These are phyloP conservation scores for Tetradesmus obliquus DNA, from an alignment of 139 green algal genomes.

Conservation along the genomic window DNA sequence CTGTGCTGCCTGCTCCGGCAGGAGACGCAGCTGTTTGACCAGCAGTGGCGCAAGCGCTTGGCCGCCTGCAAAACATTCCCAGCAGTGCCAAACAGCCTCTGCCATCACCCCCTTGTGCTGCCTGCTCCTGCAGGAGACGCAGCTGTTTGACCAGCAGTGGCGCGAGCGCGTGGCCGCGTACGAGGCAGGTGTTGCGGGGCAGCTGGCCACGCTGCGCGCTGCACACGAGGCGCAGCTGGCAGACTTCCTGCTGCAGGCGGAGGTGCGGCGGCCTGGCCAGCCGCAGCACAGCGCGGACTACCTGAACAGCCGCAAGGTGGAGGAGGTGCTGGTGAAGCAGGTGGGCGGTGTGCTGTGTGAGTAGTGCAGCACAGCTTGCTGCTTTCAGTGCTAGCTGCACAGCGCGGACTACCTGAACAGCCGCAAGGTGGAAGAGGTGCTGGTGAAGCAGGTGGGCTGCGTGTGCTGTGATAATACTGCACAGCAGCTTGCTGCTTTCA, in stretches of 20 bases:
- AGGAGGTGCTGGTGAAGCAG: slow-evolving; percentile 43
- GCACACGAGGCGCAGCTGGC: slow-evolving; percentile 32
- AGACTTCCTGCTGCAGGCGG: slow-evolving; percentile 13
- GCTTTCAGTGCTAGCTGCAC: neutral
- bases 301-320: slow-evolving; percentile 45
- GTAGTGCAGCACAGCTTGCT: too few relatives aligned
- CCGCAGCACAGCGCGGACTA: slow-evolving; percentile 43
- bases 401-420: slow-evolving; percentile 32
- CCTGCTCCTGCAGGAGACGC: slow-evolving; percentile 23
- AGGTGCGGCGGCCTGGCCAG: slow-evolving; percentile 8
- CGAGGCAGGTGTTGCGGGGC: slow-evolving; percentile 20
- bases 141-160: slow-evolving; percentile 33
- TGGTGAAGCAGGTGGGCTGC: neutral
- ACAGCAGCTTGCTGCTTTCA: too few relatives aligned
- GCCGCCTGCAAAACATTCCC: neutral
- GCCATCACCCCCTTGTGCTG: neutral
- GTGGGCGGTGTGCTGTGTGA: neutral
- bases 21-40: slow-evolving; percentile 29
- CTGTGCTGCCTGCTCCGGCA: neutral
- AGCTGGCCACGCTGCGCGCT: slow-evolving; percentile 35
- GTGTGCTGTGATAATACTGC: too few relatives aligned
- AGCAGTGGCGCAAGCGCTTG: neutral
- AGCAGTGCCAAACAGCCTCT: too few relatives aligned
- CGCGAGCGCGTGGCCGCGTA: neutral
- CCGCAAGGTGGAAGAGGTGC: slow-evolving; percentile 25